These are phyloP conservation scores for Punctularia strigosozonata DNA, from an alignment of 768 basidiomycete species.

Conservation along the genomic window DNA sequence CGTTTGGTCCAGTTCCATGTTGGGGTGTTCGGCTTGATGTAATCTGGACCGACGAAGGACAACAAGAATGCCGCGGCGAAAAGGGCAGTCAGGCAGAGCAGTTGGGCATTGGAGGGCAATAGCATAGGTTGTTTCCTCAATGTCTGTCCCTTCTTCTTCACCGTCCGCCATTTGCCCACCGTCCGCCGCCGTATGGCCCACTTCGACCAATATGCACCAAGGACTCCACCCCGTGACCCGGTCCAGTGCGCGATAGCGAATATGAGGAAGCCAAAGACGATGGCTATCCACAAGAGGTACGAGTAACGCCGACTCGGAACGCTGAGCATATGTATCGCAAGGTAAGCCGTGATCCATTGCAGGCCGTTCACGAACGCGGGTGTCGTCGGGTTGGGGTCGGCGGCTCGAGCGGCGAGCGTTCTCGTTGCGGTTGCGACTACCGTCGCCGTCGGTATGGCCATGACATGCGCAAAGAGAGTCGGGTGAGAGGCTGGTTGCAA, in stretches of 20 bases:
- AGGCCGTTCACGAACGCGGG: conserved; percentile 31
- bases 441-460: no score
- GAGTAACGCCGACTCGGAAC: conserved; percentile 40
- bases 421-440: no score
- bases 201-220: conserved; percentile 45
- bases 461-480: no score
- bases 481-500: no score
- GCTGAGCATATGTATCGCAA: conserved; percentile 44
- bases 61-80: conserved; percentile 30
- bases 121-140: conserved; percentile 25
- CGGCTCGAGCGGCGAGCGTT: no score
- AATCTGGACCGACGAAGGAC: conserved; percentile 55
- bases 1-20: no score
- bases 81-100: conserved; percentile 37
- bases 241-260: conserved; percentile 32
- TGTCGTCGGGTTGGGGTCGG: conserved; percentile 30
- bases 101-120: conserved; percentile 58
- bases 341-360: conserved; percentile 45
- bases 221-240: conserved; percentile 25
- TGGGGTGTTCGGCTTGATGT: conserved; percentile 34
- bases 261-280: conserved; percentile 28
- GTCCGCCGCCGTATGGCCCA: conserved; percentile 47
- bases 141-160: conserved; percentile 26
- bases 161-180: conserved; percentile 38
- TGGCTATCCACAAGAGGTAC: conserved; percentile 46